Base-by-base conservation (phyloP, 2,329 filamentous ascomycete genomes). In the Fusarium caatingaense region DNA sequence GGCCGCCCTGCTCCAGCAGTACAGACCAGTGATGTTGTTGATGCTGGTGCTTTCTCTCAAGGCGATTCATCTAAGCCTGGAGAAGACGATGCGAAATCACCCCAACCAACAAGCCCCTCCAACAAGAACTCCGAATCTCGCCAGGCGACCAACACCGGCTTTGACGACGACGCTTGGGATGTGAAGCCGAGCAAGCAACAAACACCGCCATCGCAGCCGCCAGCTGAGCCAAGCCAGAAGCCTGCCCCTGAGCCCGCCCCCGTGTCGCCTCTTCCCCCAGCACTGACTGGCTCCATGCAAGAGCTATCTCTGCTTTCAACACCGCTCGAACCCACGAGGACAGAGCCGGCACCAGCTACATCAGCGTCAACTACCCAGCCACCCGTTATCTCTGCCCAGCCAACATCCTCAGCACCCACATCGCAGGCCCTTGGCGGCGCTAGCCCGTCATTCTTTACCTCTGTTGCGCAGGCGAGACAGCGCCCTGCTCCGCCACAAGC, bases 161-260 rank as follows among this genome's bases (percentile, higher is more conserved):
- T 98, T 76, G 96, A 99, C 54, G 96, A 98, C 76, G 93, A 98
- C 83, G 96, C 96, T 11, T 99, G 96, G 96, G 93, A 97, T 75
- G 91, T 97, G 51, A 98, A 98, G 82, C 93, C 93, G 20, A 88
- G 91, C 16, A 91, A 89, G 77, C 87, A 90, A 68, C 80, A 74
- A 54, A 64, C 70, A 30, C 61, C 71, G 27, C 51, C 61, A 32
- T 62, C 71, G 27, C 54, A 60, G 20, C 48, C 60, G 20, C 28
- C 63, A 32, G 59, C 25, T 42, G 68, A 69, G 47, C 28, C 74
- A 23, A 58, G 60, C 23, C 53, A 72, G 16, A 68, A 71, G 53
- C 63, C 84, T 30, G 61, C 66, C 21, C 30, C 66, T 13, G 66
- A 71, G 47, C 62, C 72, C 11, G n/a, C 65, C 16, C 34, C 72